Conservation (phyloP, 306 rosid species). For the Medicago arabica region DNA sequence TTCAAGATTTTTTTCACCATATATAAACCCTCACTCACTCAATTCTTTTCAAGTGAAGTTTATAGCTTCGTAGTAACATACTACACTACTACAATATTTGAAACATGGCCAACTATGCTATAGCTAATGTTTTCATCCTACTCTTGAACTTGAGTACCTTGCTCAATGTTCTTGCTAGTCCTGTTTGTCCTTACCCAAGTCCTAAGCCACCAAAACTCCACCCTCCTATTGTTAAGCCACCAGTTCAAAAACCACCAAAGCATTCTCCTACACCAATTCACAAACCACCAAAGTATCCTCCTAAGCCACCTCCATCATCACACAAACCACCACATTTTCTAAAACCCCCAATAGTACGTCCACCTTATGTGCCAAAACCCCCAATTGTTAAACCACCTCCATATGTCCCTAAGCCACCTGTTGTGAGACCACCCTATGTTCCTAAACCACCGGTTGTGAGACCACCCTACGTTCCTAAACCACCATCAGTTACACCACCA, state of each 20-base stretch:
- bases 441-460: constrained; percentile 18
- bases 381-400: constrained; percentile 41
- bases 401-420: constrained; percentile 39
- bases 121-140: constrained; percentile 48
- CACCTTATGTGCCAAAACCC: constrained; percentile 45
- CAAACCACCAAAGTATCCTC: constrained; percentile 52
- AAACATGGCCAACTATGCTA: constrained; percentile 50
- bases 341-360: constrained; percentile 39
- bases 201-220: constrained; percentile 56
- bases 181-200: constrained; percentile 58
- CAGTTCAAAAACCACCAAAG: constrained; percentile 54
- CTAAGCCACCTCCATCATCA: constrained; percentile 39
- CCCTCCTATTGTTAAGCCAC: constrained; percentile 36
- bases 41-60: not conserved
- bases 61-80: not conserved
- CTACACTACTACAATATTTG: constrained; percentile 32
- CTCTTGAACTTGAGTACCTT: constrained; percentile 61
- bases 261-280: constrained; percentile 47
- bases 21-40: constrained; percentile 18
- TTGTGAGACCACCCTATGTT: constrained; percentile 10
- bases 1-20: constrained; percentile 3
- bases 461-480: constrained; percentile 23
- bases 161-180: constrained; percentile 65
- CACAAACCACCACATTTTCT: constrained; percentile 46
- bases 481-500: constrained; percentile 20